Conservation (phyloP, 1,284 basidiomycete species). For the Pseudomicrostroma phylloplanum region DNA sequence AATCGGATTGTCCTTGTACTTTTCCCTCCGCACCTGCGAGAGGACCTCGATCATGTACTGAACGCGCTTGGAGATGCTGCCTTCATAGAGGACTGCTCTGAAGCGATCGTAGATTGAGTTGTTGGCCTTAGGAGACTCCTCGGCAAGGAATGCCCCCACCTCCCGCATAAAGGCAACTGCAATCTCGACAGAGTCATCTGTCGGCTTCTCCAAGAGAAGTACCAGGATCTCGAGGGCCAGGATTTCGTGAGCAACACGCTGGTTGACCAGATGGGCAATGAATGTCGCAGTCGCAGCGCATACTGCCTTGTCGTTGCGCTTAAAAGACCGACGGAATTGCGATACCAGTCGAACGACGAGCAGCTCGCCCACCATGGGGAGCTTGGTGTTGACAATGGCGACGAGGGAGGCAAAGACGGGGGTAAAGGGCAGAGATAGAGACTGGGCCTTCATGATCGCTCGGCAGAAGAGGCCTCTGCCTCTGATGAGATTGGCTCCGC, state of each 20-base stretch:
- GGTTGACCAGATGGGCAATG: conserved; percentile 94
- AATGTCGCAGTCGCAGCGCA: conserved; percentile 93
- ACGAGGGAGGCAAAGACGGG: conserved; percentile 93
- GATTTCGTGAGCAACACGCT: conserved; percentile 86
- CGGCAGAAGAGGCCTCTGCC: conserved; percentile 54
- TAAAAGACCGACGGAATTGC: conserved; percentile 90
- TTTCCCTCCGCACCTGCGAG: conserved; percentile 76
- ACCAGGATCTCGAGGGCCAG: conserved; percentile 91
- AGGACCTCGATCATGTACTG: conserved; percentile 98
- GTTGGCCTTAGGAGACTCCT: conserved; percentile 90
- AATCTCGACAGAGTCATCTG: conserved; percentile 96
- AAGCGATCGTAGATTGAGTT: conserved; percentile 90
- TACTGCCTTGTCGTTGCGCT: conserved; percentile 95
- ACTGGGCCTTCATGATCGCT: conserved; percentile 96
- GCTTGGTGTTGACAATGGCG: conserved; percentile 91
- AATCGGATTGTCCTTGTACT: conserved; percentile 95
- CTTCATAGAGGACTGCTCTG: conserved; percentile 91
- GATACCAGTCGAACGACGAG: conserved; percentile 80
- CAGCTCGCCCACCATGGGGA: conserved; percentile 91
- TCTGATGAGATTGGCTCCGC: conserved; percentile 47
- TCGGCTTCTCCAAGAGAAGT: conserved; percentile 85
- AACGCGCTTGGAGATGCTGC: conserved; percentile 85
- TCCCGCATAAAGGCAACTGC: conserved; percentile 96
- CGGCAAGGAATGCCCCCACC: conserved; percentile 87
- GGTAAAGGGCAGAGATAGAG: conserved; percentile 91